Evolutionary conservation across 352 stramenopile genomes (phyloP), one percentile per base, ranked within the genome.

Genomic region (Phytophthora pini): DNA sequence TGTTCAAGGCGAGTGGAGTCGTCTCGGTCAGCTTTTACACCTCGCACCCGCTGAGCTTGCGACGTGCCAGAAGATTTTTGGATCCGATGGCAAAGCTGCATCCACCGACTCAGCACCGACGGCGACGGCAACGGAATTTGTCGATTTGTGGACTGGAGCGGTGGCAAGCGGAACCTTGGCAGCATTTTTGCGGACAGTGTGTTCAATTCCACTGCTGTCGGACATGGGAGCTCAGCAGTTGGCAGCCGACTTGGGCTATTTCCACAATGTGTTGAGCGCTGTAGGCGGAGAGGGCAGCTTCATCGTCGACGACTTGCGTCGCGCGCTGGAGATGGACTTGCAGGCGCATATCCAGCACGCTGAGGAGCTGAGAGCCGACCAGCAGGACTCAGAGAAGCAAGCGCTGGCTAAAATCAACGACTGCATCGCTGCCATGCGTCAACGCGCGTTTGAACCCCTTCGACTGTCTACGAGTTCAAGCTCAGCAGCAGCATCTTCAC

Each of bases 251-350:
- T 27, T 94, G 40, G 74, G 73, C 34, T 95, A 95, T 58, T 92
- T 94, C 39, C 68, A 89, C 60, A 95, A 93, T 50, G 84, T 94
- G 11, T 61, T 94, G 40, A 90, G 74, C 47, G 88, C 88, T 0
- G 77, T 95, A 13, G 82, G 85, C 4, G 79, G 66, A 27, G 79
- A 88, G 9, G 66, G 64, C 26, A 88, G 85, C 53, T 84, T 86
- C 17, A 71, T 88, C 5, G 51, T 87, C 17, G 73, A 88, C 22
- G 80, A 84, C 20, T 45, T 87, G 59, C 74, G 74, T 39, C 41
- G 58, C 17, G 64, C 71, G n/a, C 66, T 89, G n/a, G 73, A 82
- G 32, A 68, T 77, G 45, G 60, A 77, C 34, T 15, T 68, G 10
- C 62, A 66, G 9, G 50, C 56, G 1, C 78, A 87, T 53, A 39